These are phyloP conservation scores for Gloeophyllum trabeum DNA, from an alignment of 768 basidiomycete species.

Conservation along the genomic window DNA sequence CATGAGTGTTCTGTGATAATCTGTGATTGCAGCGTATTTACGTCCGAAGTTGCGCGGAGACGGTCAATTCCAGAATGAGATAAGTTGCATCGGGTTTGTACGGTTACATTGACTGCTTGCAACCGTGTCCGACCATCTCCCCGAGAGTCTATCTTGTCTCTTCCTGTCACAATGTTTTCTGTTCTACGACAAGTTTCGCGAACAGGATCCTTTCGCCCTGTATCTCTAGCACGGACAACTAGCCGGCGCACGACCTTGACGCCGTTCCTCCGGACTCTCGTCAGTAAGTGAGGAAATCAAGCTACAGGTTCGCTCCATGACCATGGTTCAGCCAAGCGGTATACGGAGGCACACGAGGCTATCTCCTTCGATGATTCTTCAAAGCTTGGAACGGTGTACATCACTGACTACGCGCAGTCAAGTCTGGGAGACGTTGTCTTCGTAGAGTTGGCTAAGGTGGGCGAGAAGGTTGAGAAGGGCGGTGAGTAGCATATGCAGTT, in stretches of 20 bases:
- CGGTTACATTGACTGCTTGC: too few species aligned
- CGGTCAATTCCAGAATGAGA: too few species aligned
- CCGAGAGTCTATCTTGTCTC: background rate
- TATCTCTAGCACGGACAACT: slow-evolving; percentile 11
- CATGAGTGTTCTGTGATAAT: too few species aligned
- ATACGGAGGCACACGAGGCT: slow-evolving; percentile 83
- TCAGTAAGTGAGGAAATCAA: slow-evolving; percentile 39
- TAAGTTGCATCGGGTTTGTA: too few species aligned
- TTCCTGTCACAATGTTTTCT: slow-evolving; percentile 13
- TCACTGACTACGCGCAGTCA: slow-evolving; percentile 89
- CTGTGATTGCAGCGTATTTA: too few species aligned
- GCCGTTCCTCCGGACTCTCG: slow-evolving; percentile 33
- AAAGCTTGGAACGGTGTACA: slow-evolving; percentile 67
- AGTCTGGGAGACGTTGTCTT: slow-evolving; percentile 95
- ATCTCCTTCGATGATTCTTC: slow-evolving; percentile 69
- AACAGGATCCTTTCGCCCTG: slow-evolving; percentile 13
- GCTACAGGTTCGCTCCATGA: background rate
- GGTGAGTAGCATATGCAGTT: slow-evolving; percentile 37
- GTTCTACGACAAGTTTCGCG: slow-evolving; percentile 20
- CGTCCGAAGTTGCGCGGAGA: too few species aligned
- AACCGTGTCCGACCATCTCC: too few species aligned
- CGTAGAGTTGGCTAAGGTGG: slow-evolving; percentile 75
- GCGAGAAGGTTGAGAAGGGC: slow-evolving; percentile 52
- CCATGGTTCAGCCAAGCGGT: slow-evolving; percentile 50
- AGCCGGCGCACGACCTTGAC: slow-evolving; percentile 13